Conservation (phyloP, 2,329 filamentous ascomycete species). For the Akanthomyces muscarius region DNA sequence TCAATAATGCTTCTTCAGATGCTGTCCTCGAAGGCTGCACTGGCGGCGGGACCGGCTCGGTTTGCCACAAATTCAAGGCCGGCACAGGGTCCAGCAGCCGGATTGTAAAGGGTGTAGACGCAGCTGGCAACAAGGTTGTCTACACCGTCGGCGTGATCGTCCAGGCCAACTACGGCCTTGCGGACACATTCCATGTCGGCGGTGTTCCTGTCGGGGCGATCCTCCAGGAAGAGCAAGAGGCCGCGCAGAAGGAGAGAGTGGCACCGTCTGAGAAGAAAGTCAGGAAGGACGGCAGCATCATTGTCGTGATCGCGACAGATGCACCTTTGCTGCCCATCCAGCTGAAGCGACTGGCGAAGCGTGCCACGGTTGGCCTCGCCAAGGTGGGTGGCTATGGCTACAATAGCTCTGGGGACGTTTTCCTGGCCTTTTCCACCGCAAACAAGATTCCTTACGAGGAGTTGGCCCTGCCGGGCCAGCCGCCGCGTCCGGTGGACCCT, state of each 20-base stretch:
- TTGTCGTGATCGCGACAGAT: slow-evolving; percentile 32
- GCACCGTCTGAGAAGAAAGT: slow-evolving; percentile 24
- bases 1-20: slow-evolving; percentile 46
- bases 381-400: slow-evolving; percentile 58
- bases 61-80: slow-evolving; percentile 62
- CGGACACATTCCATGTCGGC: slow-evolving; percentile 52
- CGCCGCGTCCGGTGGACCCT: slow-evolving; percentile 36
- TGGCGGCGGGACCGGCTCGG: slow-evolving; percentile 66
- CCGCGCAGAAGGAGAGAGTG: slow-evolving; percentile 20
- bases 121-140: slow-evolving; percentile 29
- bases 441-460: slow-evolving; percentile 42
- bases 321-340: slow-evolving; percentile 30
- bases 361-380: slow-evolving; percentile 58
- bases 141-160: slow-evolving; percentile 61
- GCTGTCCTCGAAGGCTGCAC: slow-evolving; percentile 58
- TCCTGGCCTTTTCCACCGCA: slow-evolving; percentile 62
- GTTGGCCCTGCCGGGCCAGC: slow-evolving; percentile 32
- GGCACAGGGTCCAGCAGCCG: slow-evolving; percentile 61
- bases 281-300: slow-evolving; percentile 34
- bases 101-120: slow-evolving; percentile 44
- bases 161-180: slow-evolving; percentile 62
- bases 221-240: slow-evolving; percentile 40
- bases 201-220: slow-evolving; percentile 60
- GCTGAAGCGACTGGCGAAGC: slow-evolving; percentile 49
- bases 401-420: slow-evolving; percentile 63